Conservation (phyloP, 2,329 filamentous ascomycete species). For the Fusarium tupiense region DNA sequence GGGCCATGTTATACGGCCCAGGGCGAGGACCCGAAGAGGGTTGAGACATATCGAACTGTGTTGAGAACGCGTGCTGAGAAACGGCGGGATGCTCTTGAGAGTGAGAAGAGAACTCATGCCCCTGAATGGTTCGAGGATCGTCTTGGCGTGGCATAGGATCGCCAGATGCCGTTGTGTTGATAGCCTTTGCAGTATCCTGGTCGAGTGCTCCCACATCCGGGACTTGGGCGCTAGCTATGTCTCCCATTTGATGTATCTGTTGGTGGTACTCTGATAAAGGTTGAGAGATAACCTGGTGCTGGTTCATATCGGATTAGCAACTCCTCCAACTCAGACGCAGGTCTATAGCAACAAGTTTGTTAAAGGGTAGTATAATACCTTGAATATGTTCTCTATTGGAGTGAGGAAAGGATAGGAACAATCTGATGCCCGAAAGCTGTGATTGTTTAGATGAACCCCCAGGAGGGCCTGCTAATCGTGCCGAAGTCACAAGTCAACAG, state of each 20-base stretch:
- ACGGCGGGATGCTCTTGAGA: constrained; percentile 43
- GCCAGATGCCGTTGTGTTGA: constrained; percentile 3
- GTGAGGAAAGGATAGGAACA: not conserved
- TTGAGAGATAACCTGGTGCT: not conserved
- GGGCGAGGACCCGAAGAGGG: constrained; percentile 33
- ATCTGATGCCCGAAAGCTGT: not conserved
- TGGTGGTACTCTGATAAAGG: not conserved
- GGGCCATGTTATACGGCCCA: constrained; percentile 58
- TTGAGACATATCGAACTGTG: constrained; percentile 55
- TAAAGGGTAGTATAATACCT: constrained; percentile 5
- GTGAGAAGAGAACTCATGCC: constrained; percentile 32
- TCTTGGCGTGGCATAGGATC: constrained; percentile 7
- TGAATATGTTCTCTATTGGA: not conserved
- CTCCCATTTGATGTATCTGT: constrained; percentile 35
- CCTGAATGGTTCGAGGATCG: constrained; percentile 29
- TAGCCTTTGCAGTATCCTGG: constrained; percentile 10
- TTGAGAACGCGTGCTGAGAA: constrained; percentile 53
- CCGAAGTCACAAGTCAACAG: constrained; percentile 26
- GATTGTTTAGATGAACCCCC: not conserved
- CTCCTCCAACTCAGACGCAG: not conserved
- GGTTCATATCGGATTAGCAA: constrained; percentile 11
- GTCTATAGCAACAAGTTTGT: not conserved
- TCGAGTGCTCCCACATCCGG: constrained; percentile 20
- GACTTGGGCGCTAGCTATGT: constrained; percentile 29
- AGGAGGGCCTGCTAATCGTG: constrained; percentile 8